A percentile compares a stretch with the other conserved stretches of the same genome.
Conservation (phyloP, 495 filamentous ascomycete species). For the Penicillium odoratum region DNA sequence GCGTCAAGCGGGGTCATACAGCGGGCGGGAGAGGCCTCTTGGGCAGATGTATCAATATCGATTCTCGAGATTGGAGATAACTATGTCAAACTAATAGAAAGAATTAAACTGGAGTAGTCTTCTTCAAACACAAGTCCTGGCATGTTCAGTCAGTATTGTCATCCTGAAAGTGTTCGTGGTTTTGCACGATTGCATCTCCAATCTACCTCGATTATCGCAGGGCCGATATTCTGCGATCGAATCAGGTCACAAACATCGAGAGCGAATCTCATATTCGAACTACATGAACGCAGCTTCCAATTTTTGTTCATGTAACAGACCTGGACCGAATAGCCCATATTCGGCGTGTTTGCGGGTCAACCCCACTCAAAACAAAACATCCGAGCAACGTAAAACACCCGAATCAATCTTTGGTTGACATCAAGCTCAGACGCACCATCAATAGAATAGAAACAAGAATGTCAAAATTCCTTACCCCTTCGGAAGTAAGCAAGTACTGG, state of each 20-base stretch:
- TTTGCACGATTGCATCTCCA: too few relatives aligned
- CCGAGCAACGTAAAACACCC: background rate
- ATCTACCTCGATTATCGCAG: too few relatives aligned
- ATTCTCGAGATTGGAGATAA: background rate
- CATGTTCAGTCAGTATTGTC: too few relatives aligned
- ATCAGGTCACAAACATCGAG: too few relatives aligned
- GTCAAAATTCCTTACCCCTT: conserved; percentile 7
- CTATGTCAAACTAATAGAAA: background rate
- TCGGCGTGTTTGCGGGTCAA: background rate
- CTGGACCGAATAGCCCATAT: background rate
- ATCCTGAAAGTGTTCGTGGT: too few relatives aligned
- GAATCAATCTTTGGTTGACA: background rate
- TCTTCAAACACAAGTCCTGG: too few relatives aligned
- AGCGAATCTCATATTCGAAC: too few relatives aligned
- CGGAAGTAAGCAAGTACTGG: conserved; percentile 20
- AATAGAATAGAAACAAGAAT: background rate
- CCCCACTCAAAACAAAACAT: background rate
- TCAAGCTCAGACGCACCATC: too few relatives aligned
- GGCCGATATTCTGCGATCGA: too few relatives aligned
- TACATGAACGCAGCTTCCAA: too few relatives aligned
- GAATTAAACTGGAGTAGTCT: too few relatives aligned
- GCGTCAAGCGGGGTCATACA: conserved; percentile 26
- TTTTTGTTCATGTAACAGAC: background rate
- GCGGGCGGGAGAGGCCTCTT: background rate
- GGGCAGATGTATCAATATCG: background rate